Percentiles rank a stretch among this genome's conserved stretches.
Conservation (phyloP, 148 eudicot species). For the Vaccinium vitisidaea region DNA sequence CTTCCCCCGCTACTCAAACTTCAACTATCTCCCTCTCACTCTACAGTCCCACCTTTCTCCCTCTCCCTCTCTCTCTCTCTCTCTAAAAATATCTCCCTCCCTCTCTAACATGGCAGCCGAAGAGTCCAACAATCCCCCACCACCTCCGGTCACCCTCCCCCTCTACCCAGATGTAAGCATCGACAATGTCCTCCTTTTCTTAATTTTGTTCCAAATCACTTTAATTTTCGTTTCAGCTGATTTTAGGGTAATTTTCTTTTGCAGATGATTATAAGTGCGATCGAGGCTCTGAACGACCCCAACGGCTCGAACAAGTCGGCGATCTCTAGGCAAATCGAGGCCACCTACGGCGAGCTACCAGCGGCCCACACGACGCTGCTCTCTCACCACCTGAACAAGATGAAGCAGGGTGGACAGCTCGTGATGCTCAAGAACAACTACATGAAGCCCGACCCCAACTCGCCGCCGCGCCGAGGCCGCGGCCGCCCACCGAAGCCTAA, state of each 20-base stretch:
- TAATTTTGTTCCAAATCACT: neutral
- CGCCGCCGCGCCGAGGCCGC: slow-evolving; percentile 41
- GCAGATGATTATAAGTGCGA: slow-evolving; percentile 70
- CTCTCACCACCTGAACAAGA: slow-evolving; percentile 52
- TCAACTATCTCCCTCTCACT: neutral
- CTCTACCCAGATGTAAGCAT: slow-evolving; percentile 36
- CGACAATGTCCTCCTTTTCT: neutral
- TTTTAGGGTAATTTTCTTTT: neutral
- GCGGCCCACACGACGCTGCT: slow-evolving; percentile 67
- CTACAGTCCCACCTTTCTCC: slow-evolving; percentile 2
- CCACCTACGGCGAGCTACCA: slow-evolving; percentile 52
- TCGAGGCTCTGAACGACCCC: slow-evolving; percentile 40
- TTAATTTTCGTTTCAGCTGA: neutral
- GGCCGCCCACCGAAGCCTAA: slow-evolving; percentile 70
- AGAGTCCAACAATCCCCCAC: slow-evolving; percentile 9
- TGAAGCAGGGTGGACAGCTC: slow-evolving; percentile 56
- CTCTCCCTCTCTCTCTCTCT: neutral
- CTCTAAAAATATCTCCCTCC: neutral
- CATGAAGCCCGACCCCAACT: slow-evolving; percentile 42
- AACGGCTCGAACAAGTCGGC: slow-evolving; percentile 63
- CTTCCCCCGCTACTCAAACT: neutral
- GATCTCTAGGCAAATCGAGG: slow-evolving; percentile 58
- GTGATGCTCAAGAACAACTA: slow-evolving; percentile 61
- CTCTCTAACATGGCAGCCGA: slow-evolving; percentile 14
- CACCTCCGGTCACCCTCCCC: slow-evolving; percentile 16